Evolutionary conservation across 345 rosid genomes (phyloP), one percentile per base, ranked within the genome.

Genomic region (Brassica cretica): DNA sequence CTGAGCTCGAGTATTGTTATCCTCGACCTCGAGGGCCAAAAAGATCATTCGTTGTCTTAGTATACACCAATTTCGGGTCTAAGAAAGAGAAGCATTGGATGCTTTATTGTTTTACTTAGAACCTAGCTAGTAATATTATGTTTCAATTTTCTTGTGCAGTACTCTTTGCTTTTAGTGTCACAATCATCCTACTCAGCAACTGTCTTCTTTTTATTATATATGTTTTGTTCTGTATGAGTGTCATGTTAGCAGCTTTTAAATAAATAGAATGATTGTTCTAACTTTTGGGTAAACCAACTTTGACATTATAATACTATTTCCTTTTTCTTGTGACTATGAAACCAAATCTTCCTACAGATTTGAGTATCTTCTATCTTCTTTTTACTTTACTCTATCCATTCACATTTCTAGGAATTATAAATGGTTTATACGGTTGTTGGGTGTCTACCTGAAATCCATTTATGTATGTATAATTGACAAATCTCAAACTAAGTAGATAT

Each of bases 201-300:
- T 53, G 10, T 56, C 71, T 68, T 74, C 35, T 14, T 59, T 0
- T 27, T 63, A 14, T 15, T 62, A 14, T 68, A 62, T 68, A 8
- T 53, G 64, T 37, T 74, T 74, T 64, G 78, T 64, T 74, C 51
- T 70, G 61, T 64, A 70, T 65, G 71, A 70, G 53, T 80, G 79
- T 80, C 79, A 58, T 75, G 69, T 80, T 79, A 74, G 27, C 62
- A 53, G 39, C 66, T 68, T 79, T 73, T 29, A 58, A 70, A 75
- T 69, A 64, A 64, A 75, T 53, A 64, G 79, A 69, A 74, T 68
- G 76, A 78, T 73, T 72, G 64, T 78, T 73, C 67, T 80, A 80
- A 69, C 64, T 64, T 74, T 80, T 80, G 71, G 82, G 82, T 70
- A 41, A 70, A 25, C 82, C 79, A 74, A 80, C 79, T 80, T 70